Evolutionary conservation across 2,329 filamentous ascomycete genomes (phyloP), one percentile per base, ranked within the genome.

Genomic region (Fusarium transvaalense): DNA sequence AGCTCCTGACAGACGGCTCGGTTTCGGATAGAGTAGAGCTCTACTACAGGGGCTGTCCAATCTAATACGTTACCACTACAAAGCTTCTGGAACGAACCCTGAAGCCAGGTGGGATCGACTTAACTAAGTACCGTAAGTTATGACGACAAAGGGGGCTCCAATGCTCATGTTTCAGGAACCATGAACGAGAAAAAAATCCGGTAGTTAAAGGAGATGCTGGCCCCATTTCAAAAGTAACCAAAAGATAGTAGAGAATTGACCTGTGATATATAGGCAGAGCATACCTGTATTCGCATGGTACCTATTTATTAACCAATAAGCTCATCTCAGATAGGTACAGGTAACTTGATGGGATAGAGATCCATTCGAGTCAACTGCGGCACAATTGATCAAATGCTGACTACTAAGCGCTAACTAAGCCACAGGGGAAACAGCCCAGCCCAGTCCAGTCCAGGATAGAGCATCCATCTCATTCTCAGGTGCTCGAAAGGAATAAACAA

Each of bases 91-190:
- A 61, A 64, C 48, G 25, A 42, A 61, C 46, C 55, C 43, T 47
- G 48, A 51, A 38, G 54, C 23, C 48, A 34, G 68, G 55, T 45
- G 51, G 46, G 61, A 68, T 68, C 66, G 48, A 47, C 52, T 48
- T 10, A 39, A 9, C 21, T 25, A 17, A 23, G 38, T 41, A 13
- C 21, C 39, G 6, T 17, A 27, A 23, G 12, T 35, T 38, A 51
- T 63, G 57, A 69, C 57, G 66, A 58, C 66, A 56, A 69, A 64
- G 55, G 46, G 53, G 31, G 42, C 5, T 53, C 27, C 29, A 10
- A 42, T 45, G 31, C 43, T 15, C 15, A 37, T 48, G 48, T 65
- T 66, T 68, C 65, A 64, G 45, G 53, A 21, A 46, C 53, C 55
- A 64, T 54, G 34, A 31, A 61, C 21, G 50, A 61, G 39, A 60